Conservation (phyloP, 208 protist genomes). For the Trypanosoma caninum region DNA sequence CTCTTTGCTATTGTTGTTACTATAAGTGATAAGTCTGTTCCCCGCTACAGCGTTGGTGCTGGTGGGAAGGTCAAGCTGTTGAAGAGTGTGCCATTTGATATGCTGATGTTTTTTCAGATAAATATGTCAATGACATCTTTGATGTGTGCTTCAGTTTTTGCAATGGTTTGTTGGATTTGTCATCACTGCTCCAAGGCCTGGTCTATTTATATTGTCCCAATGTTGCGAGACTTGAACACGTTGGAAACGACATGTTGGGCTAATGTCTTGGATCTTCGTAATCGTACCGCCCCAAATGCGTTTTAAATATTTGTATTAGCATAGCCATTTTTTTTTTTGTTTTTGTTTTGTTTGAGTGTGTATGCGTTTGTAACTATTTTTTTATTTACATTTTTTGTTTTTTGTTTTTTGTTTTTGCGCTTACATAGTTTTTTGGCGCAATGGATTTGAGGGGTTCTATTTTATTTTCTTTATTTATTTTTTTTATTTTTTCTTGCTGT, state of each 20-base stretch:
- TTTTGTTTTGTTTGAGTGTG: background rate
- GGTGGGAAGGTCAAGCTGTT: background rate
- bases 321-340: background rate
- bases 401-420: background rate
- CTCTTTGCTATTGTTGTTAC: constrained; percentile 8
- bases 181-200: constrained; percentile 34
- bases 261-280: constrained; percentile 41
- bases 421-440: background rate
- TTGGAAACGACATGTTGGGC: constrained; percentile 38
- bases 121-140: constrained; percentile 35
- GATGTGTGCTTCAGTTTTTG: constrained; percentile 27
- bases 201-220: constrained; percentile 30
- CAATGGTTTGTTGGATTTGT: constrained; percentile 39
- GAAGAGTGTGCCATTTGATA: constrained; percentile 2
- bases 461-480: no score
- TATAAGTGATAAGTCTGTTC: constrained; percentile 6
- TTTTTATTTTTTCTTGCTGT: background rate
- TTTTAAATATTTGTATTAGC: constrained; percentile 10
- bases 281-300: constrained; percentile 24
- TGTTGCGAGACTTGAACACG: constrained; percentile 28
- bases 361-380: background rate
- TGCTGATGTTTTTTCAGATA: constrained; percentile 12
- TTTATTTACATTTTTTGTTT: background rate
- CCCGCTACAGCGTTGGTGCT: constrained; percentile 1
- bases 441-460: background rate